phyloP scores from a whole-genome alignment of 768 basidiomycete genomes.

The Exsudoporus frostii region DNA sequence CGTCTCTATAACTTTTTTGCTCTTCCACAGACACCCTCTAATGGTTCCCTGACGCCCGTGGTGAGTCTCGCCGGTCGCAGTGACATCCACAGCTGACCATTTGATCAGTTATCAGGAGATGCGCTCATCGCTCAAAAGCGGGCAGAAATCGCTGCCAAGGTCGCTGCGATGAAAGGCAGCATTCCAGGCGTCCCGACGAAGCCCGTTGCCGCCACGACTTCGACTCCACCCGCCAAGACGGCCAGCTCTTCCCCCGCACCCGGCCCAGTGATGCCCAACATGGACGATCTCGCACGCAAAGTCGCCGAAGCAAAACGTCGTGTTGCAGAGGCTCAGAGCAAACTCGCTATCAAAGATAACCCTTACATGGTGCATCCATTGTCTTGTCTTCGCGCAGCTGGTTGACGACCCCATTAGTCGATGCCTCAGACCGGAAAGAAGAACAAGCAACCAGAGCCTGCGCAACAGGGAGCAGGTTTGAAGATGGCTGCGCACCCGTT shows the following conservation, averaged over 20 bases:
- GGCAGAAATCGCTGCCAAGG: slow-evolving; percentile 81
- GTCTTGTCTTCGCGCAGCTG: not conserved
- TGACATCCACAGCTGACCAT: not conserved
- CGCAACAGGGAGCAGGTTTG: slow-evolving; percentile 77
- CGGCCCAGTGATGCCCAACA: slow-evolving; percentile 39
- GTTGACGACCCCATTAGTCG: slow-evolving; percentile 36
- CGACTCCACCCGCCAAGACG: slow-evolving; percentile 20
- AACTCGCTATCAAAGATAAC: slow-evolving; percentile 72
- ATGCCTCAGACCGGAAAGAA: slow-evolving; percentile 53
- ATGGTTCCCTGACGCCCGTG: slow-evolving; percentile 41
- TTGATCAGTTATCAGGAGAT: slow-evolving; percentile 44
- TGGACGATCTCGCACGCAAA: slow-evolving; percentile 64
- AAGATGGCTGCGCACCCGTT: slow-evolving; percentile 92
- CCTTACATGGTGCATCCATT: slow-evolving; percentile 75
- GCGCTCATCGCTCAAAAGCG: slow-evolving; percentile 80
- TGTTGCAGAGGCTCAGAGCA: slow-evolving; percentile 79
- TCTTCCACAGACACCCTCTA: slow-evolving; percentile 46
- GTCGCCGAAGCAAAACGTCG: slow-evolving; percentile 85
- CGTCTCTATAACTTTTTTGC: slow-evolving; percentile 63
- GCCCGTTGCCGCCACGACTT: slow-evolving; percentile 24
- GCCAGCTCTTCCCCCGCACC: slow-evolving; percentile 40
- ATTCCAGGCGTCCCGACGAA: slow-evolving; percentile 31
- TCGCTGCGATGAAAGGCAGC: slow-evolving; percentile 66
- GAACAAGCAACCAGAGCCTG: slow-evolving; percentile 54
- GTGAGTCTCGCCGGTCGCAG: slow-evolving; percentile 37